These are phyloP conservation scores for Pleurotus ostreatus DNA, from an alignment of 768 basidiomycete species.

Conservation along the genomic window DNA sequence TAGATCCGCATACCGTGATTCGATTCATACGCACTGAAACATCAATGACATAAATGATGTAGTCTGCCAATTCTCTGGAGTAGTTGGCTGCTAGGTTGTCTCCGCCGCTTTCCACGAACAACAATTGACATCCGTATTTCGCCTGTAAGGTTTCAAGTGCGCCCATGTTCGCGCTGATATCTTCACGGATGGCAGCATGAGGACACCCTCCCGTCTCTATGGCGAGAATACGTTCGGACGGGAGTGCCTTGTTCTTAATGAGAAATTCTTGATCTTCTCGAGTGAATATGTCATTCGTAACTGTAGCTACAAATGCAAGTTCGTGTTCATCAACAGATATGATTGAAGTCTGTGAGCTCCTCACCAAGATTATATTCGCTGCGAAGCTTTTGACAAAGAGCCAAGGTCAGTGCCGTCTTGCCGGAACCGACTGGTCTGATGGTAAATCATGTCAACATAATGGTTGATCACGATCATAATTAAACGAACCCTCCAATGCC, in stretches of 20 bases:
- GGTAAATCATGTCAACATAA: background rate
- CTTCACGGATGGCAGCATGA: constrained; percentile 96
- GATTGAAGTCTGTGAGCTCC: constrained; percentile 14
- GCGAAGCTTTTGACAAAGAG: constrained; percentile 79
- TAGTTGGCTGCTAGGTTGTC: constrained; percentile 98
- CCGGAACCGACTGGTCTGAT: constrained; percentile 94
- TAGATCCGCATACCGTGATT: constrained; percentile 1
- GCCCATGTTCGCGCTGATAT: constrained; percentile 96
- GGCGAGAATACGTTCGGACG: constrained; percentile 80
- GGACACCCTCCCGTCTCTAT: constrained; percentile 99
- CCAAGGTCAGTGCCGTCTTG: constrained; percentile 92
- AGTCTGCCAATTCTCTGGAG: constrained; percentile 93
- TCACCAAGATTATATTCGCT: constrained; percentile 88
- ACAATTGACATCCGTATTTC: constrained; percentile 82
- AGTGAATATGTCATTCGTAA: constrained; percentile 99
- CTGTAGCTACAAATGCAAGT: constrained; percentile 56
- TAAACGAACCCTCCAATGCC: constrained; percentile 90
- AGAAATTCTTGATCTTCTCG: constrained; percentile 97
- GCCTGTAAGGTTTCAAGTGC: constrained; percentile 93
- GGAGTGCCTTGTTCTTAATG: constrained; percentile 87
- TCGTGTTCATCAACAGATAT: no score
- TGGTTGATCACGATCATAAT: background rate
- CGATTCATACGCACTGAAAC: constrained; percentile 53
- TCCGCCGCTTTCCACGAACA: constrained; percentile 95
- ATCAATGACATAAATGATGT: constrained; percentile 92